Conservation (phyloP, 2,329 filamentous ascomycete genomes). For the Colletotrichum siamense region DNA sequence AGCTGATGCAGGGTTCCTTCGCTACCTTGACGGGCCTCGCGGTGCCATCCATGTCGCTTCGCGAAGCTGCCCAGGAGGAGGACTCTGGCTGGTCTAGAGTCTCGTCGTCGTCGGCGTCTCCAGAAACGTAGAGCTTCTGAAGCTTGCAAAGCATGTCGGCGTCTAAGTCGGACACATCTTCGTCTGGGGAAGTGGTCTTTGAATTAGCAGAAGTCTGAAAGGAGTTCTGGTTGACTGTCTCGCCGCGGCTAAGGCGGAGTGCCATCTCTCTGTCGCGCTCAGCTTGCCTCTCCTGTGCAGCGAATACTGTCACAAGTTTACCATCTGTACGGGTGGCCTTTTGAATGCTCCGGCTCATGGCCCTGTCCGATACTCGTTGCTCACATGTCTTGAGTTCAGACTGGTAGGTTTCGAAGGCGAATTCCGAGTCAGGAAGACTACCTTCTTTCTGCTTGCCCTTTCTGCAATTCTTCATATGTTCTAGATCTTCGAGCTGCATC, state of each 20-base stretch:
- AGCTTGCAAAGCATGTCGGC: not conserved
- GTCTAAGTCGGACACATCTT: not conserved
- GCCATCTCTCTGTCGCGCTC: not conserved
- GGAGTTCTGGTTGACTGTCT: not conserved
- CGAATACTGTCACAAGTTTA: not conserved
- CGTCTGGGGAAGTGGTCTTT: not conserved
- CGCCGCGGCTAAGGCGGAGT: not conserved
- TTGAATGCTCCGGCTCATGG: slow-evolving; percentile 24
- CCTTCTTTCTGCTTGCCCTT: slow-evolving; percentile 21
- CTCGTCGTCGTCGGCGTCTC: not conserved
- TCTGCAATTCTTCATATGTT: not conserved
- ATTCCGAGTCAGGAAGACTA: slow-evolving; percentile 8
- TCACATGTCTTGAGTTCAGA: slow-evolving; percentile 15
- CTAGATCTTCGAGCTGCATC: slow-evolving; percentile 24
- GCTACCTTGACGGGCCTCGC: not conserved
- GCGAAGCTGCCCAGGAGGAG: not conserved
- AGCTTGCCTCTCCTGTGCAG: not conserved
- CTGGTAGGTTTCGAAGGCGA: slow-evolving; percentile 16
- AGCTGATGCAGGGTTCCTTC: not conserved
- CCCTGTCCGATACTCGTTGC: slow-evolving; percentile 5
- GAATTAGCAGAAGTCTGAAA: not conserved
- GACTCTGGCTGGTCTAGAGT: not conserved
- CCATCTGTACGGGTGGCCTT: slow-evolving; percentile 27
- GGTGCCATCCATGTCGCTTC: not conserved
- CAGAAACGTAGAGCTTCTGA: not conserved